phyloP scores from a whole-genome alignment of 768 basidiomycete genomes.

The Russula emetica region DNA sequence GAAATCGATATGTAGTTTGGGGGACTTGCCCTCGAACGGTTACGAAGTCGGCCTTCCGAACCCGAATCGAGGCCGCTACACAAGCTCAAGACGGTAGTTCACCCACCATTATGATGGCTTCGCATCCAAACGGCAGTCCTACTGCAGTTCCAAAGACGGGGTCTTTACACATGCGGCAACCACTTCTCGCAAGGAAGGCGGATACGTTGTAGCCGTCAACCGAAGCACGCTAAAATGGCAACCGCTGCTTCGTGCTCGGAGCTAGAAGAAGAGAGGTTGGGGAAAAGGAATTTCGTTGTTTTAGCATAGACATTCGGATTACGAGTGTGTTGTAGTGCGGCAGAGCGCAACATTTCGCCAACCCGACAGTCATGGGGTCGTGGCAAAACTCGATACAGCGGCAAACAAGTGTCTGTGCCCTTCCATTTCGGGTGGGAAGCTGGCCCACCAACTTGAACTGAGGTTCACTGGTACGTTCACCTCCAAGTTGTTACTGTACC shows the following conservation, averaged over 20 bases:
- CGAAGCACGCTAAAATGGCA: background rate
- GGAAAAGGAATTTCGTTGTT: background rate
- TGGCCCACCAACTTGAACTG: too few species aligned
- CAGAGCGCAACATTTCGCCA: too few species aligned
- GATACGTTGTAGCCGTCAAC: background rate
- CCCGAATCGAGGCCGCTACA: background rate
- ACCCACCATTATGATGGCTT: background rate
- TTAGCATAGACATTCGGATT: background rate
- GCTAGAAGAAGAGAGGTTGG: background rate
- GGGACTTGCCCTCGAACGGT: background rate
- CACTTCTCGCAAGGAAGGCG: background rate
- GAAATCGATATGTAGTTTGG: background rate
- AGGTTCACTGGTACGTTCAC: slow-evolving; percentile 2
- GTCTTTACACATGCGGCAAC: background rate
- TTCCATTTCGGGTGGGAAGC: too few species aligned
- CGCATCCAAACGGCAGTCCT: background rate
- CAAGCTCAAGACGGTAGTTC: background rate
- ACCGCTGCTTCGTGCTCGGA: background rate
- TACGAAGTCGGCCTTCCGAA: background rate
- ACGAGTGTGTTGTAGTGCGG: too few species aligned
- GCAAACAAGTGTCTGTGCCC: too few species aligned
- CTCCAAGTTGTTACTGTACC: too few species aligned
- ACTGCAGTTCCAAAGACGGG: background rate
- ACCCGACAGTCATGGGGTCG: too few species aligned
- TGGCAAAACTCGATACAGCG: too few species aligned